Percentiles rank a stretch among this genome's conserved stretches.
These are phyloP conservation scores for Aspergillus pseudoviridinutans DNA, from an alignment of 2,329 filamentous ascomycete species.

Conservation along the genomic window DNA sequence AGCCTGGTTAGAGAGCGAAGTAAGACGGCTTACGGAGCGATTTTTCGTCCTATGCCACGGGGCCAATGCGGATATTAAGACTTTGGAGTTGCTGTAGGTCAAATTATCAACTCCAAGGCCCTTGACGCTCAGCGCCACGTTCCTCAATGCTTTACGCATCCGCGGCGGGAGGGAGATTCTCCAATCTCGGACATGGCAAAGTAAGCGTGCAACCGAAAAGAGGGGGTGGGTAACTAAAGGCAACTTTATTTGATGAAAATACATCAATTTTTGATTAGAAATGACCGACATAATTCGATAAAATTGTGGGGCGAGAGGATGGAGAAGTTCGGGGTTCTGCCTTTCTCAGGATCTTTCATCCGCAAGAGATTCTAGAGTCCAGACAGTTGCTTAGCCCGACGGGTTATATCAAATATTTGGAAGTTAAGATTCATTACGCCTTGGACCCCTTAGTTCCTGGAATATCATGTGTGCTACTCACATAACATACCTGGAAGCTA, in stretches of 20 bases:
- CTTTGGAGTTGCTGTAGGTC: constrained; percentile 2
- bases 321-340: background rate
- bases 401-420: too few relatives aligned
- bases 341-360: too few relatives aligned
- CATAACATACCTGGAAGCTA: too few relatives aligned
- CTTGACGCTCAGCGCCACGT: background rate
- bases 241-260: background rate
- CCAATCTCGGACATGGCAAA: background rate
- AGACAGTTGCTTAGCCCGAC: too few relatives aligned
- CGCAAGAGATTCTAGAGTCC: too few relatives aligned
- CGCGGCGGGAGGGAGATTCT: constrained; percentile 2
- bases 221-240: background rate
- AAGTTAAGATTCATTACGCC: too few relatives aligned
- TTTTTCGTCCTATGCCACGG: background rate
- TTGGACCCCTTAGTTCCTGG: too few relatives aligned
- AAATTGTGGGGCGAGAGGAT: background rate
- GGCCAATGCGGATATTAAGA: constrained; percentile 2
- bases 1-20: constrained; percentile 4
- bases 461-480: too few relatives aligned
- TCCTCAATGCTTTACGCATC: background rate
- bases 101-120: constrained; percentile 2
- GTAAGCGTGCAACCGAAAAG: background rate
- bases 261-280: background rate
- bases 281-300: background rate
- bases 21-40: background rate